Conservation (phyloP, 2,329 filamentous ascomycete species). For the Neoarthrinium moseri region DNA sequence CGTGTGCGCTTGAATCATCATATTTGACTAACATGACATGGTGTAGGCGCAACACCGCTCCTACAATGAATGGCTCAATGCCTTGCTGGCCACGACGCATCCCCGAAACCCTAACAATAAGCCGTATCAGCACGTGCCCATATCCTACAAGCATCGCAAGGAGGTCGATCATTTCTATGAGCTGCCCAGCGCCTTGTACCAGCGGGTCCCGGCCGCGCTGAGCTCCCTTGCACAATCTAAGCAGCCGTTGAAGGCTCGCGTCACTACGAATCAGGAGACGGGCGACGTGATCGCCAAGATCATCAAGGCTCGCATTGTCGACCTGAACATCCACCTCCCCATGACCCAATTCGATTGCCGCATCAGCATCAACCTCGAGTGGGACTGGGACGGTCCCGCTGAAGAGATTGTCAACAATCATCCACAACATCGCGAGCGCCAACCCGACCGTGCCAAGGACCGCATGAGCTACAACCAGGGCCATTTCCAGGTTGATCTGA, state of each 20-base stretch:
- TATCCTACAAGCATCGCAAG: constrained; percentile 78
- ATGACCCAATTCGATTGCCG: constrained; percentile 80
- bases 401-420: constrained; percentile 48
- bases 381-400: constrained; percentile 73
- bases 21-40: neutral
- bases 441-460: constrained; percentile 76
- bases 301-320: constrained; percentile 83
- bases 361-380: constrained; percentile 92
- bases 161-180: constrained; percentile 85
- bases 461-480: constrained; percentile 87
- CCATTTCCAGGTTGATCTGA: constrained; percentile 87
- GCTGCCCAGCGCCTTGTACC: constrained; percentile 58
- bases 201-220: constrained; percentile 64
- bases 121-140: constrained; percentile 48
- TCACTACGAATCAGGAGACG: constrained; percentile 75
- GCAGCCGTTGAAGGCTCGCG: constrained; percentile 62
- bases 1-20: constrained; percentile 1
- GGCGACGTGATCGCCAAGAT: constrained; percentile 75
- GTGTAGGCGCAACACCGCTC: constrained; percentile 72
- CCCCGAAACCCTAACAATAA: constrained; percentile 47
- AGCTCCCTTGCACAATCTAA: constrained; percentile 58
- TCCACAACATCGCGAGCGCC: constrained; percentile 34
- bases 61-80: constrained; percentile 85
- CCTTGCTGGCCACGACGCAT: constrained; percentile 57
- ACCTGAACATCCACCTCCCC: constrained; percentile 86